Evolutionary conservation across 441 rosid genomes (phyloP).

Genomic region (Pelargonium australe): DNA sequence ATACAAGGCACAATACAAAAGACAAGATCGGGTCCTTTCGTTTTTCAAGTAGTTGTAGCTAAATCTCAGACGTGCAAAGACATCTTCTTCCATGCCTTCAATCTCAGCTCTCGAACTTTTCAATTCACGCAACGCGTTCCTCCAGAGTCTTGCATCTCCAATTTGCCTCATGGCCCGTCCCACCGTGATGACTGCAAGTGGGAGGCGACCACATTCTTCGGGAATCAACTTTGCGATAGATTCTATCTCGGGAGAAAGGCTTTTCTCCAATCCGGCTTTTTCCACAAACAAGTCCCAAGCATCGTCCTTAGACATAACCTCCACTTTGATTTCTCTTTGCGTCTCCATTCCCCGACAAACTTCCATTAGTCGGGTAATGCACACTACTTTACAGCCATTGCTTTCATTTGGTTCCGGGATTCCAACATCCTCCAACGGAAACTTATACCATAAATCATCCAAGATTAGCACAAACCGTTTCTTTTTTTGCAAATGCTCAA

Average conservation of each 20-base stretch:
- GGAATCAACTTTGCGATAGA: conserved; percentile 15
- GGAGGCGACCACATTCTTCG: conserved; percentile 25
- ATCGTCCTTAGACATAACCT: conserved; percentile 18
- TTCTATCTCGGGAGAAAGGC: conserved; percentile 16
- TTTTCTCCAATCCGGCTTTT: conserved; percentile 6
- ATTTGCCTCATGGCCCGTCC: conserved; percentile 21
- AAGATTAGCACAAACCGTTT: conserved; percentile 18
- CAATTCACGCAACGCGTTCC: conserved; percentile 17
- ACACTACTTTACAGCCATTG: conserved; percentile 21
- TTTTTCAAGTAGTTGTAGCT: conserved; percentile 15
- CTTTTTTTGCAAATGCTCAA: conserved; percentile 4
- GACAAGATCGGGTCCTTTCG: conserved; percentile 13
- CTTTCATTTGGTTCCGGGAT: conserved; percentile 17
- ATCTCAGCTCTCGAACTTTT: conserved; percentile 14
- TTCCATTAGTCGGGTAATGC: conserved; percentile 17
- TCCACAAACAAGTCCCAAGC: conserved; percentile 20
- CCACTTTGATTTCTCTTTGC: conserved; percentile 16
- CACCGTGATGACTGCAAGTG: conserved; percentile 23
- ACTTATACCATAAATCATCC: conserved; percentile 21
- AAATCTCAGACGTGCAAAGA: conserved; percentile 17
- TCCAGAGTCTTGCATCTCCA: conserved; percentile 16
- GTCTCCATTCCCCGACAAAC: conserved; percentile 23
- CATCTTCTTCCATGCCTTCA: conserved; percentile 18
- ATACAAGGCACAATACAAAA: conserved; percentile 23
- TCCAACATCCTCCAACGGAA: conserved; percentile 21